Evolutionary conservation across 495 filamentous ascomycete species (phyloP).

Genomic region (Penicillium nucicola): DNA sequence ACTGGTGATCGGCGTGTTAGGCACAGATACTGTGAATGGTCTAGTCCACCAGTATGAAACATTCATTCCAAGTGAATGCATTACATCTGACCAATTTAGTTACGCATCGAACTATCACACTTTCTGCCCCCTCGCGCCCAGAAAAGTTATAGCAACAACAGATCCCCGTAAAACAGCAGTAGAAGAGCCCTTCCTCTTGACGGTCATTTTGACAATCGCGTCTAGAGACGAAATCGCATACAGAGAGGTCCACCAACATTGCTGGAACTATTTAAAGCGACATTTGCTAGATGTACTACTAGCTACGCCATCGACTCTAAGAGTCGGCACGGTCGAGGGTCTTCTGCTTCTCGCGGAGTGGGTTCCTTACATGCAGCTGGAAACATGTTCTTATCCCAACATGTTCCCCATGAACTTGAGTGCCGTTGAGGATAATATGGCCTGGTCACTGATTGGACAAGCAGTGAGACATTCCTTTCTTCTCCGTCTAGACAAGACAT

Average conservation of each 20-base stretch:
- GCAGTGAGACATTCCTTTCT: slow-evolving; percentile 4
- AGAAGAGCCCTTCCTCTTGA: neutral
- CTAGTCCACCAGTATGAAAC: too few species aligned
- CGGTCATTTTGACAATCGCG: neutral
- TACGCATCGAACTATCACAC: slow-evolving; percentile 3
- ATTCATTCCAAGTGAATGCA: too few species aligned
- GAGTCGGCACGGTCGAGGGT: neutral
- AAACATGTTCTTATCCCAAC: neutral
- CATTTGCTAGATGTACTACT: neutral
- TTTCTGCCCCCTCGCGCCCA: neutral
- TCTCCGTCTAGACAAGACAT: slow-evolving; percentile 1
- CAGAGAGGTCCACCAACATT: neutral
- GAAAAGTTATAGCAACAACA: neutral
- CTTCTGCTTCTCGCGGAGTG: slow-evolving; percentile 3
- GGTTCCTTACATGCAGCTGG: neutral
- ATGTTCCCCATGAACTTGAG: neutral
- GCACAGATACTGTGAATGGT: too few species aligned
- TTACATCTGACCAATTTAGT: neutral
- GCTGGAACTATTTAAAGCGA: neutral
- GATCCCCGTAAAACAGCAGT: neutral
- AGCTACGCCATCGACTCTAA: neutral
- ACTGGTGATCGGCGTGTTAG: slow-evolving; percentile 3
- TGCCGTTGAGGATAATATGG: slow-evolving; percentile 3
- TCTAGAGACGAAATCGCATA: slow-evolving; percentile 1
- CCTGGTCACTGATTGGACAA: slow-evolving; percentile 3